Conservation (phyloP, 805 yeast genomes). For the Wickerhamiella qilinensis region DNA sequence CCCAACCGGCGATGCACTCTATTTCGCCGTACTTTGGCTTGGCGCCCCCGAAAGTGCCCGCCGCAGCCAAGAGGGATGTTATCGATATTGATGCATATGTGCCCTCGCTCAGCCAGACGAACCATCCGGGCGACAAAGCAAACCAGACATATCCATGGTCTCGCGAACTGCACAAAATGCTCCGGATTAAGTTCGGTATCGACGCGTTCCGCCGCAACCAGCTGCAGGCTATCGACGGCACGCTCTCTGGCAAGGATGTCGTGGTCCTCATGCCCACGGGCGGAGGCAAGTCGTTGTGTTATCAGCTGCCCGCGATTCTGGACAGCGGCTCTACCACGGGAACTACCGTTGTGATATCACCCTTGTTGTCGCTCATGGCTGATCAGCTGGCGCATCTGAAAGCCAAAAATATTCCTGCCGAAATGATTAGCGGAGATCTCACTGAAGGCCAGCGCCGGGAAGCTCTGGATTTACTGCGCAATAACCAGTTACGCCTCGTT, state of each 20-base stretch:
- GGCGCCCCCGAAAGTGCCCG: not conserved
- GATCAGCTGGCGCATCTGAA: conserved; percentile 81
- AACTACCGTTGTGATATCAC: conserved; percentile 83
- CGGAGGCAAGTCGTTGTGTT: conserved; percentile 93
- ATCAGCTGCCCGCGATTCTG: conserved; percentile 84
- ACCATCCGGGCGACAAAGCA: not conserved
- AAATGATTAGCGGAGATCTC: conserved; percentile 73
- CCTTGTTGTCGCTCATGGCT: conserved; percentile 90
- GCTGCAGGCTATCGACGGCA: conserved; percentile 68
- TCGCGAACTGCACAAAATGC: conserved; percentile 41
- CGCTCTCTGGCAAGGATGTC: conserved; percentile 62
- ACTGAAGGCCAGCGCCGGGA: conserved; percentile 44
- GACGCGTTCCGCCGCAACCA: conserved; percentile 66
- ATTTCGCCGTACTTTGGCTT: not conserved
- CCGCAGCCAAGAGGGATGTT: not conserved
- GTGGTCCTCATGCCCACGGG: conserved; percentile 98
- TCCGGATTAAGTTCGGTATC: conserved; percentile 47
- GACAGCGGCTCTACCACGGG: conserved; percentile 61
- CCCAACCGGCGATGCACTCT: too few relatives aligned
- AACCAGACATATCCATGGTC: conserved; percentile 36
- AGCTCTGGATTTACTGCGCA: conserved; percentile 43
- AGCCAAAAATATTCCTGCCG: conserved; percentile 56
- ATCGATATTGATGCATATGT: not conserved
- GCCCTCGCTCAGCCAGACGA: not conserved
- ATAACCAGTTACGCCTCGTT: conserved; percentile 56